Evolutionary conservation across 306 rosid genomes (phyloP).

Genomic region (Trifolium repens): DNA sequence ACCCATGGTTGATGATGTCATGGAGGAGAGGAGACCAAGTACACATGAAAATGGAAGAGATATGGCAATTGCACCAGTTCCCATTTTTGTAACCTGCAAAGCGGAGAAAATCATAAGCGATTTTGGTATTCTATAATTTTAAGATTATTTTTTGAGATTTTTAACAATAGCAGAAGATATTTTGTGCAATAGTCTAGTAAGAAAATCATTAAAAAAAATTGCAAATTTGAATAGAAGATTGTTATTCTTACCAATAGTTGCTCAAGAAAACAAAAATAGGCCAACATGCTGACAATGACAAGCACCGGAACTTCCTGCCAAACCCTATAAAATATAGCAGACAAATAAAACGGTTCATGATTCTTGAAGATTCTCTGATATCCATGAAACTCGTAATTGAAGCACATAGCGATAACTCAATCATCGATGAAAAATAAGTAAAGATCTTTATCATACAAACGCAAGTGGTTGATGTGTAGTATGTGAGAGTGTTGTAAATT

Average conservation of each 20-base stretch:
- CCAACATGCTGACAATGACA: conserved; percentile 94
- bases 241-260: conserved; percentile 81
- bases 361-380: conserved; percentile 31
- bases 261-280: conserved; percentile 98
- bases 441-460: not conserved
- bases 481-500: not conserved
- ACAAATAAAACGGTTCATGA: conserved; percentile 36
- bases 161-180: not conserved
- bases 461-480: not conserved
- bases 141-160: not conserved
- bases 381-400: conserved; percentile 21
- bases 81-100: conserved; percentile 81
- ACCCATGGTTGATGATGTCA: conserved; percentile 99
- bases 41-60: conserved; percentile 99
- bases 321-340: conserved; percentile 57
- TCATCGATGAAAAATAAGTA: conserved; percentile 12
- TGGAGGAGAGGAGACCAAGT: conserved; percentile 89
- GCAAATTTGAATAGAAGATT: conserved; percentile 28
- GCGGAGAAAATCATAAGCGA: conserved; percentile 33
- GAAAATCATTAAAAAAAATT: conserved; percentile 24
- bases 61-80: conserved; percentile 86
- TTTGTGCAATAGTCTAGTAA: not conserved
- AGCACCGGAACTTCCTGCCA: conserved; percentile 99
- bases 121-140: not conserved
- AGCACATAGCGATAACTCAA: not conserved